phyloP scores from a whole-genome alignment of 1,139 yeast genomes.

The Pichia sp. region DNA sequence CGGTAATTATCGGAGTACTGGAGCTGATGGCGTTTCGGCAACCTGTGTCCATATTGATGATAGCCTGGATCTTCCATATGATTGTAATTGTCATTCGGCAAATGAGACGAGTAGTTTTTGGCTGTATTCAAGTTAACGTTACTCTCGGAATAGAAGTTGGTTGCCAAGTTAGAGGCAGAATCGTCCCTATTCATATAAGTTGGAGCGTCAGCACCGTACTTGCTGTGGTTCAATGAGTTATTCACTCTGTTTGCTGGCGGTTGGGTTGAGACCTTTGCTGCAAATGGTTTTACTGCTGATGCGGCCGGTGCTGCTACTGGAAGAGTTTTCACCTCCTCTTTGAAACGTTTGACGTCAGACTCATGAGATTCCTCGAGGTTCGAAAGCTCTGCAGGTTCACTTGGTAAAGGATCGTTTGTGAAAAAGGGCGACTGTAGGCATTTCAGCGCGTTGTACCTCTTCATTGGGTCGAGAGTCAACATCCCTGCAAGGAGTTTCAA shows the following conservation, averaged over 20 bases:
- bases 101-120: background rate
- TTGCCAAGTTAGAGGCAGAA: conserved; percentile 5
- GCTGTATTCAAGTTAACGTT: background rate
- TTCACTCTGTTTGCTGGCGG: background rate
- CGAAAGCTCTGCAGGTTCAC: conserved; percentile 53
- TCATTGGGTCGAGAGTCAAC: conserved; percentile 61
- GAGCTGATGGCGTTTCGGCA: background rate
- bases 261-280: background rate
- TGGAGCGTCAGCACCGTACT: conserved; percentile 20
- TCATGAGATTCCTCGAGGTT: conserved; percentile 84
- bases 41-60: background rate
- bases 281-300: background rate
- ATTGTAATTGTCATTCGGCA: background rate
- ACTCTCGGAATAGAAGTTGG: background rate
- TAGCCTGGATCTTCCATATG: background rate
- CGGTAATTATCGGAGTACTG: background rate
- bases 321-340: conserved; percentile 32
- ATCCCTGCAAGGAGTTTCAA: conserved; percentile 48
- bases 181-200: conserved; percentile 8
- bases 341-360: conserved; percentile 66
- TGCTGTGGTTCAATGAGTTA: conserved; percentile 24
- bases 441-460: conserved; percentile 70
- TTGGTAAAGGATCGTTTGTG: conserved; percentile 58
- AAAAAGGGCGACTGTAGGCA: conserved; percentile 75
- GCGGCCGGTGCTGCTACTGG: background rate